Evolutionary conservation across 1,139 yeast genomes (phyloP), one percentile per base, ranked within the genome.

Genomic region (Yamadazyma mexicana): DNA sequence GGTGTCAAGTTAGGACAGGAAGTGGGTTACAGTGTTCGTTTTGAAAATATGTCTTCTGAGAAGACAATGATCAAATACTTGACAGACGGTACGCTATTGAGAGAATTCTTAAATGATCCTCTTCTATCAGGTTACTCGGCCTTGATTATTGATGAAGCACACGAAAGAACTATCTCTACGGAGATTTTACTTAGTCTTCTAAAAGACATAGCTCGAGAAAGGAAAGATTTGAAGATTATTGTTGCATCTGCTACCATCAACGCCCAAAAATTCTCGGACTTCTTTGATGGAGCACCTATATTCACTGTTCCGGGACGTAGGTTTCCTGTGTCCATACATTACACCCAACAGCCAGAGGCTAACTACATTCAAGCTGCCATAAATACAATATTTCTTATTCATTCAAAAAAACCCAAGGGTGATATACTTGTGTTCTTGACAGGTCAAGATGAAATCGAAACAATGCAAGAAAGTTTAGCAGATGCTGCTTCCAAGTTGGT

Each of bases 231-330:
- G 43, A 81, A 81, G 51, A 56, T 92, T 4, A 64, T 92, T 14
- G 83, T 92, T 34, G 89, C 98, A 0, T 89, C 97, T 4, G 98
- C 98, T 1, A 92, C 98, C 0, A 84, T 92, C 65, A 89, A 92
- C 62, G 95, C 98, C 0, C 73, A 79, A 38, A 87, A 87, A 58
- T 91, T 92, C 54, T 80, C 95, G 10, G 73, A 74, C 5, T 92
- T 79, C 61, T 92, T 92, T 56, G 77, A 79, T 49, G 75, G 75
- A 31, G 95, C 96, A 1, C 96, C 97, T 0, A 84, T 91, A 15
- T 86, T 87, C 59, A 83, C 80, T 40, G 81, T 85, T 25, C 98
- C 98, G 0, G 98, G 98, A 0, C 74, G 98, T 49, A 66, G 94
- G 28, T 91, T 77, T 56, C 95, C 95, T 0, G 98, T 92, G 4